These are phyloP conservation scores for Colletotrichum sp. DNA, from an alignment of 2,329 filamentous ascomycete genomes.

Conservation along the genomic window DNA sequence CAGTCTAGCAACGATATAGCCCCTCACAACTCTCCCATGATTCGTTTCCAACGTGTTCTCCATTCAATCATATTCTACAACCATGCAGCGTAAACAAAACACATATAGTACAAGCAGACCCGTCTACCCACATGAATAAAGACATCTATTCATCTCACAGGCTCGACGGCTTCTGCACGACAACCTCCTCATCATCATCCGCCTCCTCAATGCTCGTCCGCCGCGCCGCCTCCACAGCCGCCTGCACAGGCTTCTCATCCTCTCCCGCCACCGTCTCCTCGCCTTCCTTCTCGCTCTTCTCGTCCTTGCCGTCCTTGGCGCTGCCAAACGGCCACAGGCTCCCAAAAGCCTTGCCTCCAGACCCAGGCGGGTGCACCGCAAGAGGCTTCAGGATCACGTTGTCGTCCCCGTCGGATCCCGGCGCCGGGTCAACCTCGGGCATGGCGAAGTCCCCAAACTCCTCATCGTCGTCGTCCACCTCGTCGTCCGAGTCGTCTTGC, in stretches of 20 bases:
- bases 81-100: conserved; percentile 16
- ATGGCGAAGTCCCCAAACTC: conserved; percentile 75
- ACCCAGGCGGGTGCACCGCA: conserved; percentile 54
- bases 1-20: not conserved
- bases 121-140: not conserved
- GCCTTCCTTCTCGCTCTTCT: conserved; percentile 26
- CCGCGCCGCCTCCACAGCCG: conserved; percentile 56
- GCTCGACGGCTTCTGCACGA: conserved; percentile 25
- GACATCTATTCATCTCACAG: conserved; percentile 3
- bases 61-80: conserved; percentile 15
- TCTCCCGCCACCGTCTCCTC: conserved; percentile 32
- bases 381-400: conserved; percentile 60
- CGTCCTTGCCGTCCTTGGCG: conserved; percentile 37
- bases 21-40: not conserved
- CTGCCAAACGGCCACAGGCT: conserved; percentile 63
- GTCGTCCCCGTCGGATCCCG: conserved; percentile 33
- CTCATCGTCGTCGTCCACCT: conserved; percentile 61
- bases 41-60: not conserved
- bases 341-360: conserved; percentile 42
- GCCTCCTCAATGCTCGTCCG: conserved; percentile 66
- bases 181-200: conserved; percentile 57
- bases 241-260: conserved; percentile 46
- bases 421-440: conserved; percentile 54
- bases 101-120: conserved; percentile 17
- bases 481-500: conserved; percentile 52